Evolutionary conservation across 2,329 filamentous ascomycete genomes (phyloP).

Genomic region (Aspergillus sojae): DNA sequence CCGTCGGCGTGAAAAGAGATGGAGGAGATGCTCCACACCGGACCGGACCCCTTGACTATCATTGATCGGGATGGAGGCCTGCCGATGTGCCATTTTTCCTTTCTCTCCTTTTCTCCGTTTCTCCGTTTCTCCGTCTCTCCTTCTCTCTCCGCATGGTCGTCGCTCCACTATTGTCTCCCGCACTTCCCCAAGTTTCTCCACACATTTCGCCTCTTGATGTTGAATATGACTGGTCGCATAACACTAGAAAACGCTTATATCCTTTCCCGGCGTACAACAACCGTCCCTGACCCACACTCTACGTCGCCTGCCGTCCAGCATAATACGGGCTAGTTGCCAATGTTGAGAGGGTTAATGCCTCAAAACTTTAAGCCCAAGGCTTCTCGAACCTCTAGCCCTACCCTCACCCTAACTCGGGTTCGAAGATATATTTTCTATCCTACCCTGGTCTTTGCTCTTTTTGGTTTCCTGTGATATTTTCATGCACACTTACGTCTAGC

Average conservation of each 20-base stretch:
- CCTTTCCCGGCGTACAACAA: background rate
- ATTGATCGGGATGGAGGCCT: background rate
- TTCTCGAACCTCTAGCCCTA: background rate
- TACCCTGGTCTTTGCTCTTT: background rate
- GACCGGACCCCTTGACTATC: background rate
- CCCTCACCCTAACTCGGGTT: background rate
- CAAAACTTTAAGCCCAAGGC: too few relatives aligned
- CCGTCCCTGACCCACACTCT: background rate
- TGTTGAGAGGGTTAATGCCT: background rate
- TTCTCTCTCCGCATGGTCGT: background rate
- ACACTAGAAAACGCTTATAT: background rate
- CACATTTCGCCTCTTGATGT: background rate
- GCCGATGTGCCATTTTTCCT: background rate
- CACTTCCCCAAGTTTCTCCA: conserved; percentile 7
- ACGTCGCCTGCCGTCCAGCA: background rate
- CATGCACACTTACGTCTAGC: background rate
- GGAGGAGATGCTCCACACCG: background rate
- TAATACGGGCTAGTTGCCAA: background rate
- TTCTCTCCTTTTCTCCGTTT: conserved; percentile 8
- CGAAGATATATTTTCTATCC: background rate
- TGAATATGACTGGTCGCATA: background rate
- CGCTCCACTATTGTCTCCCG: background rate
- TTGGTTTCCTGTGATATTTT: background rate
- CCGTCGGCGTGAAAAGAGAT: background rate
- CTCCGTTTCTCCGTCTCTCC: conserved; percentile 3